Evolutionary conservation across 352 stramenopile genomes (phyloP).

Genomic region (Pythium vanterpoolii): DNA sequence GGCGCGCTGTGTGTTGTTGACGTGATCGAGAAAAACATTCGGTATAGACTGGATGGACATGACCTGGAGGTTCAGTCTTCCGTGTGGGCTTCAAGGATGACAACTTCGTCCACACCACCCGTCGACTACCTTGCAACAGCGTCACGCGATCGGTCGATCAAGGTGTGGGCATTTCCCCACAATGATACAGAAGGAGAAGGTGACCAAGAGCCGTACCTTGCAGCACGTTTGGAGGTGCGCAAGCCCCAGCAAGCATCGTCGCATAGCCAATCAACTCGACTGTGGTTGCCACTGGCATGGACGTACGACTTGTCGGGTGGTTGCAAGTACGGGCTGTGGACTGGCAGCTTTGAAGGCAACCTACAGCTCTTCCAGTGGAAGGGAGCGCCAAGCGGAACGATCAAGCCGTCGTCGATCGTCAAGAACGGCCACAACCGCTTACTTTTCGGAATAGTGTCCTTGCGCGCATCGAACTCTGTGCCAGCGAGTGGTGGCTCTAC

Average conservation of each 20-base stretch:
- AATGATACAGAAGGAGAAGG: background rate
- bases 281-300: constrained; percentile 77
- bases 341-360: constrained; percentile 67
- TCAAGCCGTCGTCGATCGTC: constrained; percentile 40
- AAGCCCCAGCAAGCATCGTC: constrained; percentile 61
- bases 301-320: constrained; percentile 12
- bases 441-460: constrained; percentile 59
- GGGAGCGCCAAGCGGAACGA: background rate
- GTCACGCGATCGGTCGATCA: constrained; percentile 67
- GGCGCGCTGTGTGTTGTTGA: constrained; percentile 63
- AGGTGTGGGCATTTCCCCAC: constrained; percentile 40
- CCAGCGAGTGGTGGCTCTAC: background rate
- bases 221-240: constrained; percentile 37
- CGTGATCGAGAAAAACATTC: constrained; percentile 25
- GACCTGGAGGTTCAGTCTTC: constrained; percentile 70
- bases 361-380: constrained; percentile 62
- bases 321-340: constrained; percentile 46
- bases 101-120: background rate
- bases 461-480: background rate
- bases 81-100: constrained; percentile 33
- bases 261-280: constrained; percentile 58
- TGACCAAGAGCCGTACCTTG: constrained; percentile 10
- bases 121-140: constrained; percentile 49
- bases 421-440: constrained; percentile 65
- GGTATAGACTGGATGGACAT: constrained; percentile 52